Conservation (phyloP, 306 rosid species). For the Fragaria iinumae region DNA sequence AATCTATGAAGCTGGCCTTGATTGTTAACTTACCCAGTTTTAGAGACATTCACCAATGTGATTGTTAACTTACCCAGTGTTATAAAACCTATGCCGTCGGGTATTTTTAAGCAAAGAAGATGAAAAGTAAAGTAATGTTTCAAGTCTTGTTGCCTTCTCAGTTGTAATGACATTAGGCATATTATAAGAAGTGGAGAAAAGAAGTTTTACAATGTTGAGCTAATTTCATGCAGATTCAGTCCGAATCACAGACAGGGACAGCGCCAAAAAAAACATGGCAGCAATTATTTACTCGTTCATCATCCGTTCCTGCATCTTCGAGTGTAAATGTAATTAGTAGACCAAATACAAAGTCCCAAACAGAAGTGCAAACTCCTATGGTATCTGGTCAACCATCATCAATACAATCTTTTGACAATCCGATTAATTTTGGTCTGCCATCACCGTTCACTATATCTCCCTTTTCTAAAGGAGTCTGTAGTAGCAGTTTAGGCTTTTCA, state of each 20-base stretch:
- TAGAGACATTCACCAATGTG: background rate
- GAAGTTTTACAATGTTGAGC: constrained; percentile 25
- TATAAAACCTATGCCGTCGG: background rate
- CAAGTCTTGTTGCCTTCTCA: constrained; percentile 19
- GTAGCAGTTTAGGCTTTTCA: constrained; percentile 80
- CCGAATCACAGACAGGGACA: constrained; percentile 60
- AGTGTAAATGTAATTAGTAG: constrained; percentile 79
- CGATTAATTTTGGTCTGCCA: constrained; percentile 84
- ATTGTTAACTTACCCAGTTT: too few relatives aligned
- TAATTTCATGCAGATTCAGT: constrained; percentile 61
- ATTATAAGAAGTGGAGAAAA: constrained; percentile 15
- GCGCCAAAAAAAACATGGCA: constrained; percentile 94
- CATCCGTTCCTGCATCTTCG: constrained; percentile 56
- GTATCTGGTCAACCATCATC: constrained; percentile 51
- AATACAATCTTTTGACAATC: constrained; percentile 70
- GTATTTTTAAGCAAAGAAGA: background rate
- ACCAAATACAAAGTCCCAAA: constrained; percentile 68
- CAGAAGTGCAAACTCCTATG: constrained; percentile 57
- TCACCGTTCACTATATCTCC: constrained; percentile 72
- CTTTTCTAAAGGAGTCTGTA: constrained; percentile 47
- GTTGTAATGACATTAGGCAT: constrained; percentile 2
- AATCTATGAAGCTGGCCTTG: constrained; percentile 2
- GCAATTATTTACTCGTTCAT: constrained; percentile 83
- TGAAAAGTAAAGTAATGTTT: background rate
- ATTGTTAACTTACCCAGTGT: background rate